These are phyloP conservation scores for Saccharomycopsis sp. DNA, from an alignment of 805 yeast genomes.

Conservation along the genomic window DNA sequence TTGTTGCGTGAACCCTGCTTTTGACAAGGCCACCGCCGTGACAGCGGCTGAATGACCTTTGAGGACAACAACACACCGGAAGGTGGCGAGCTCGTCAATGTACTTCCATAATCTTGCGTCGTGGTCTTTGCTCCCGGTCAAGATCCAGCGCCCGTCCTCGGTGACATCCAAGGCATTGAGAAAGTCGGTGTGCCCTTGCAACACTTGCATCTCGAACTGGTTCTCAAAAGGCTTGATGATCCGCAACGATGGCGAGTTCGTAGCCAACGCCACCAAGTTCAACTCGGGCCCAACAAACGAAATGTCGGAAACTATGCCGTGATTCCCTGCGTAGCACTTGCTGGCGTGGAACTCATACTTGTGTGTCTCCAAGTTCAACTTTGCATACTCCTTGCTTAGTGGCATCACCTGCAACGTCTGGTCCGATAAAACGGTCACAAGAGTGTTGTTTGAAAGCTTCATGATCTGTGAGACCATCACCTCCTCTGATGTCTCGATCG, in stretches of 20 bases:
- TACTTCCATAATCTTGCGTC: conserved; percentile 78
- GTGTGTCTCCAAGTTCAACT: conserved; percentile 25
- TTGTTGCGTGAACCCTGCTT: conserved; percentile 26
- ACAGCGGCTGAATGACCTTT: conserved; percentile 85
- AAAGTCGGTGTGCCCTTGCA: conserved; percentile 80
- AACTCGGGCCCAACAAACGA: conserved; percentile 59
- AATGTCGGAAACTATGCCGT: conserved; percentile 91
- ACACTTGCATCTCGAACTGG: conserved; percentile 52
- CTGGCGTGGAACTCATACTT: conserved; percentile 33
- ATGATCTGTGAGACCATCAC: conserved; percentile 41
- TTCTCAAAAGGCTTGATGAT: conserved; percentile 51
- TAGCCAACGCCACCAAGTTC: conserved; percentile 68
- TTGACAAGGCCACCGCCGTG: conserved; percentile 71
- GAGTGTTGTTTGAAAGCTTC: conserved; percentile 26
- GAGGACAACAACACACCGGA: conserved; percentile 29
- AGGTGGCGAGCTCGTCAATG: conserved; percentile 35
- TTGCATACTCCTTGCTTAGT: no score
- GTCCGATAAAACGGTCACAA: conserved; percentile 64
- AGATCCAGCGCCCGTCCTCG: conserved; percentile 79
- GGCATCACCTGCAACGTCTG: conserved; percentile 47
- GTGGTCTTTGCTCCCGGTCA: conserved; percentile 85
- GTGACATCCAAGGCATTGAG: conserved; percentile 74
- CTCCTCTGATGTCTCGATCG: conserved; percentile 60
- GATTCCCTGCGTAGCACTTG: conserved; percentile 77
- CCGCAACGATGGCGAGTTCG: conserved; percentile 85